Evolutionary conservation across 2,329 filamentous ascomycete genomes (phyloP), one percentile per base, ranked within the genome.

Genomic region (Xylariaceae sp.): DNA sequence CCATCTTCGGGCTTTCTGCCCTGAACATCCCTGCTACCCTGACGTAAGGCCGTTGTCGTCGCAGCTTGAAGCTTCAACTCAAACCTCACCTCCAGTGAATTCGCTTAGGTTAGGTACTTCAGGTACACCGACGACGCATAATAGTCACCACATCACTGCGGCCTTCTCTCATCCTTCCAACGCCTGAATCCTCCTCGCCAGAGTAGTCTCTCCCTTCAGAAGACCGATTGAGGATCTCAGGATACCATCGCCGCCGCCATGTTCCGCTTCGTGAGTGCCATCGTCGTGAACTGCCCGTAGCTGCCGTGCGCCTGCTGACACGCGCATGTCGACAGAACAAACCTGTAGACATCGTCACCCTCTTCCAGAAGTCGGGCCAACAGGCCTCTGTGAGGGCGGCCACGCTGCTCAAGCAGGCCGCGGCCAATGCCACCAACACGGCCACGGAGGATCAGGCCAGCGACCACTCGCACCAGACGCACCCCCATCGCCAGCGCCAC

Each of bases 261-360:
- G 44, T 46, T 46, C 26, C 39, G 42, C 35, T 45, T 46, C 19
- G 44, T 46, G 39, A 38, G 44, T 45, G 19, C 1, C 4, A 8
- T 18, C 15, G 9, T 8, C 6, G 7, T 16, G 1, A 19, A 27
- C 19, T 34, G 24, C 14, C 17, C 19, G 18, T 4, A 13, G 3
- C 17, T n/a, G 5, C 9, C 19, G 8, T 26, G 18, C 7, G n/a
- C n/a, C n/a, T n/a, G n/a, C n/a, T 10, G 15, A 23, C 6, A 13
- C 14, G 8, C 17, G 21, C 7, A n/a, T 29, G 3, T 27, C 10
- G 11, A 33, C 52, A 88, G 83, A 75, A 71, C 63, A 89, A 87
- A 70, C 74, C 82, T 46, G 74, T 85, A 60, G 89, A 96, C 68
- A 85, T 94, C 47, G 77, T 96, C 57, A 96, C 90, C 41, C 80